Base-by-base conservation (phyloP, 208 protist genomes). In the Trichomonas tenax region DNA sequence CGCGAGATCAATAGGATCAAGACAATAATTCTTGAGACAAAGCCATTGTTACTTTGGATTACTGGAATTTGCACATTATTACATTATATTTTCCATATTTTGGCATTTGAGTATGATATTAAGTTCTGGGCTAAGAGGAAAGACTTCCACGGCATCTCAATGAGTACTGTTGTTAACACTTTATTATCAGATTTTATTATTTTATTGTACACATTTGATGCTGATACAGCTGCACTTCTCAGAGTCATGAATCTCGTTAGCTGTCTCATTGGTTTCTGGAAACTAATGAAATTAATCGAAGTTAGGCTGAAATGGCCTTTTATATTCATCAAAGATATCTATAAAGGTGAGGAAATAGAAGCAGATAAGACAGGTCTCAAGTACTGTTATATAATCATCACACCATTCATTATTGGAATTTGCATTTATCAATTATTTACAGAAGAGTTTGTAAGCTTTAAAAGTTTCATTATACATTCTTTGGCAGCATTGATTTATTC, bases 41-140 rank as follows among this genome's bases (percentile, higher is more conserved):
- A 99, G 96, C 98, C 98, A 40, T 98, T 97, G 49, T 97, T 99
- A 23, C 97, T 99, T 0, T 98, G 82, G 14, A 63, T 99, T 21
- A 99, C 99, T 0, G 97, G 98, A 15, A 82, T 98, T 41, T 98
- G 99, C 23, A 98, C 98, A 15, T 72, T 99, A 15, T 98, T 99
- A 58, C 99, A 99, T 97, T 99, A 15, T 11, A 88, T 97, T 34
- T 99, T 99, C 96, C 99, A 84, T 34, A 99, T 99, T 96, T 97
- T 99, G n/a, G 99, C 99, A 9, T 99, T 99, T 97, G 99, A 99
- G 89, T 99, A 99, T 97, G 98, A 99, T 96, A 98, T 99, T 96
- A 58, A 96, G 63, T 98, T 98, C 96, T 98, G 98, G 98, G 63
- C 88, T 14, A 89, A 95, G 23, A 38, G 82, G 0, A 99, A 99